Base-by-base conservation (phyloP, 495 filamentous ascomycete genomes). In the Talaromyces borbonicus region DNA sequence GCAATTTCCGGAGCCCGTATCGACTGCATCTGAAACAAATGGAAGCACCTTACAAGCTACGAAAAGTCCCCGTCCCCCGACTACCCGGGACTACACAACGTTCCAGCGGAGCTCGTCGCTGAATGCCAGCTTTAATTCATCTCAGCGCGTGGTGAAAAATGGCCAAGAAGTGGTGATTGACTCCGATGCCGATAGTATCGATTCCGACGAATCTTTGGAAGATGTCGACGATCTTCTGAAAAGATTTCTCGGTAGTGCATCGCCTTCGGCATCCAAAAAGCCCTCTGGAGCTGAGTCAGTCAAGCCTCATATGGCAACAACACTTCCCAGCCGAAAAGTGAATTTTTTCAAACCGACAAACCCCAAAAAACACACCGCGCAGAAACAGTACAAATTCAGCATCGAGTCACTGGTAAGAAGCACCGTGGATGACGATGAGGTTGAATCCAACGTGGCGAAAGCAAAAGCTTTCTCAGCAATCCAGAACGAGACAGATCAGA, bases 151-250 rank as follows among this genome's bases (percentile, higher is more conserved):
- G 16, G 45, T 73, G 12, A 72, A 61, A 48, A 63, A 69, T 40
- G 72, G 74, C 11, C 64, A 61, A 38, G 65, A 74, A 48, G 50
- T 75, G 9, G 74, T 84, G 23, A 81, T 87, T 42, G 73, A 69
- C 47, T 90, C 85, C 0, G 85, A 89, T 53, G 80, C 80, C 43
- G 84, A 86, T 20, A 78, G 77, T 8, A 68, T 64, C 1, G 78
- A 78, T 48, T 80, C 78, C 0, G 69, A 79, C 45, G 55, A 50
- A n/a, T 70, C 64, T n/a, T 56, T 77, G 18, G 70, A 68, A 31
- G 66, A 68, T 38, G 63, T 66, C 4, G 60, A 61, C 8, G 58
- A 60, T n/a, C 53, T 70, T 5, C 59, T 73, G 27, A 56, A 59
- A 51, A 52, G 41, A 11, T 52, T 59, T 19, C 27, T 35, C 0